A percentile compares a stretch with the other conserved stretches of the same genome.
Conservation (phyloP, 345 rosid species). For the Erodium maritimum region DNA sequence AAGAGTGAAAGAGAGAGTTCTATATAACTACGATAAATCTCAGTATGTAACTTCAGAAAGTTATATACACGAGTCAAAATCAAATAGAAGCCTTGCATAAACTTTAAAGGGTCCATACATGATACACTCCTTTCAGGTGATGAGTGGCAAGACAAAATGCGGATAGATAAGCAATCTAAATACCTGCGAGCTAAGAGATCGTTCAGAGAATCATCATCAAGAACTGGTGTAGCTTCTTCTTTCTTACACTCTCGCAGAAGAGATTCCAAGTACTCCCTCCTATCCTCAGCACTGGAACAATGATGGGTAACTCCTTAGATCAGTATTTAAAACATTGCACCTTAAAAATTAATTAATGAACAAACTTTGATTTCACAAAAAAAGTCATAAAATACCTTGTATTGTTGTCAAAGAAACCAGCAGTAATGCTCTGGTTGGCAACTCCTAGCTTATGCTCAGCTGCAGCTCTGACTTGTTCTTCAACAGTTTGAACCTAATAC, state of each 20-base stretch:
- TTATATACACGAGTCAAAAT: too few species aligned
- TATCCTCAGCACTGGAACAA: constrained; percentile 69
- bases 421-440: constrained; percentile 95
- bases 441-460: constrained; percentile 96
- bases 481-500: constrained; percentile 75
- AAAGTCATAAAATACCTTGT: constrained; percentile 43
- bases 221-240: constrained; percentile 84
- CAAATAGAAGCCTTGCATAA: too few species aligned
- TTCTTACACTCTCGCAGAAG: constrained; percentile 79
- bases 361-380: constrained; percentile 4
- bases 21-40: too few species aligned
- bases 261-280: constrained; percentile 82
- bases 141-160: neutral
- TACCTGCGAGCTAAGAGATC: constrained; percentile 85
- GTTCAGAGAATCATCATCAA: constrained; percentile 78
- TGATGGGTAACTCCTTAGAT: neutral
- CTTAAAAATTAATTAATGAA: neutral
- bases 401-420: constrained; percentile 90
- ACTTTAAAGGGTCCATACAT: too few species aligned
- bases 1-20: neutral
- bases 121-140: too few species aligned
- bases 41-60: too few species aligned
- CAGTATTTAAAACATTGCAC: neutral
- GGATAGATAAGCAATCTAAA: neutral
- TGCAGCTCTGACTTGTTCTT: constrained; percentile 91